Evolutionary conservation across 2,329 filamentous ascomycete species (phyloP).

Genomic region (Ophiostoma montium): DNA sequence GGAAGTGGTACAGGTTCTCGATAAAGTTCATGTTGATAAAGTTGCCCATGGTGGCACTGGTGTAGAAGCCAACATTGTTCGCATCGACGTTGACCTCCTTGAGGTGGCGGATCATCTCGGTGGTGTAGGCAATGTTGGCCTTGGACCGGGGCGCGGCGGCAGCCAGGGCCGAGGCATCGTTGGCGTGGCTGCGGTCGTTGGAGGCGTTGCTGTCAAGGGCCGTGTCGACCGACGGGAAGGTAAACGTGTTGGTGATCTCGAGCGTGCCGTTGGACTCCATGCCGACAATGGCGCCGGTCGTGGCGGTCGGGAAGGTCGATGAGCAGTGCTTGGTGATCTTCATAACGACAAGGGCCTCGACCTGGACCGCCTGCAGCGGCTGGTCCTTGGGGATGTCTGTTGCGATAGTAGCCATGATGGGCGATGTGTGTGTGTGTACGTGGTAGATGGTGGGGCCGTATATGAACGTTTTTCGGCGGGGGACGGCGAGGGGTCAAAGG

Average conservation of each 20-base stretch:
- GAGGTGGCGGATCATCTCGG: slow-evolving; percentile 92
- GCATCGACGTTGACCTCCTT: slow-evolving; percentile 52
- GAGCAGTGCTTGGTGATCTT: slow-evolving; percentile 96
- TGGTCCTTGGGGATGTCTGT: slow-evolving; percentile 48
- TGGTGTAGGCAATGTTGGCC: slow-evolving; percentile 75
- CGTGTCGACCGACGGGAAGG: slow-evolving; percentile 74
- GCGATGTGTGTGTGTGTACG: neutral
- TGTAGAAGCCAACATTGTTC: slow-evolving; percentile 60
- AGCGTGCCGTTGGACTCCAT: slow-evolving; percentile 75
- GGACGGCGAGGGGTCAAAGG: neutral
- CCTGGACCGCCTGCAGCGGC: slow-evolving; percentile 71
- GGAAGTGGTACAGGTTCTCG: slow-evolving; percentile 96
- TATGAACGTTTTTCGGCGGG: neutral
- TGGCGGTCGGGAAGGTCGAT: slow-evolving; percentile 71
- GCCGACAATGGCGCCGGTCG: slow-evolving; percentile 82
- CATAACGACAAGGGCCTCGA: slow-evolving; percentile 93
- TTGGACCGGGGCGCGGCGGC: slow-evolving; percentile 86
- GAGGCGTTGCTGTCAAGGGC: slow-evolving; percentile 34
- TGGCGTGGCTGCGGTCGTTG: slow-evolving; percentile 41
- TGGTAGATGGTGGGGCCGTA: neutral
- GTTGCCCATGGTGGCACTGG: slow-evolving; percentile 96
- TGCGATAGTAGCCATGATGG: slow-evolving; percentile 9
- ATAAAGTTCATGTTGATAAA: slow-evolving; percentile 91
- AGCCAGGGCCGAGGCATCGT: slow-evolving; percentile 59
- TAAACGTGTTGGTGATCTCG: slow-evolving; percentile 89